Conservation (phyloP, 208 protist genomes). For the Leptomonas seymouri region DNA sequence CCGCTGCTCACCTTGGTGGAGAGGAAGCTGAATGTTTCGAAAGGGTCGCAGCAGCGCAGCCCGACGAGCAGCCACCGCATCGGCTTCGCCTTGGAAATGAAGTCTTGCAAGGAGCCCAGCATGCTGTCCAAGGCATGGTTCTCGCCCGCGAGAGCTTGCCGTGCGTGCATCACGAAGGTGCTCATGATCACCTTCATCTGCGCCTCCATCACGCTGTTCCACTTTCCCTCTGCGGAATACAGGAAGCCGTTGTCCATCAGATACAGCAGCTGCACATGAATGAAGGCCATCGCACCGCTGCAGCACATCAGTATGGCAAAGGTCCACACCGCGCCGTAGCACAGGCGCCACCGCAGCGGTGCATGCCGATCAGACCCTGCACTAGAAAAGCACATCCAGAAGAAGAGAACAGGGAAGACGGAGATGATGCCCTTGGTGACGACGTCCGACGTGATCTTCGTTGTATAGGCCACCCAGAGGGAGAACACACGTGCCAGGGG, state of each 20-base stretch:
- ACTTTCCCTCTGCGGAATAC: conserved; percentile 41
- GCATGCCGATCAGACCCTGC: conserved; percentile 50
- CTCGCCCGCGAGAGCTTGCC: conserved; percentile 34
- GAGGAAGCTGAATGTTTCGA: conserved; percentile 70
- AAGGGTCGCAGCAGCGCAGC: conserved; percentile 53
- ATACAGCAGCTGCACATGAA: conserved; percentile 57
- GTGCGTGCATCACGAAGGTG: conserved; percentile 27
- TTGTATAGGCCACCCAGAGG: conserved; percentile 40
- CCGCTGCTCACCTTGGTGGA: conserved; percentile 51
- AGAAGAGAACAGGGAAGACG: conserved; percentile 47
- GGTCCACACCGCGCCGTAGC: conserved; percentile 64
- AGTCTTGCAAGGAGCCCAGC: conserved; percentile 12
- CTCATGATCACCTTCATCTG: conserved; percentile 31
- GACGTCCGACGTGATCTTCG: conserved; percentile 48
- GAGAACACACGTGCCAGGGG: conserved; percentile 30
- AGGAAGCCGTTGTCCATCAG: conserved; percentile 58
- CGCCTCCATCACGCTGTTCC: conserved; percentile 66
- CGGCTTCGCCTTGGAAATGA: conserved; percentile 28
- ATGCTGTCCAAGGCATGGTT: conserved; percentile 5
- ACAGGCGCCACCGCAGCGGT: conserved; percentile 42
- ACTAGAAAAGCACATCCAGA: conserved; percentile 58
- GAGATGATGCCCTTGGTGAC: conserved; percentile 54
- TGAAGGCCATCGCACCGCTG: conserved; percentile 47
- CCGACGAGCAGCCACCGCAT: conserved; percentile 30
- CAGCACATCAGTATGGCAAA: conserved; percentile 48